Evolutionary conservation across 257 asterid species (phyloP).

Genomic region (Avicennia marina): DNA sequence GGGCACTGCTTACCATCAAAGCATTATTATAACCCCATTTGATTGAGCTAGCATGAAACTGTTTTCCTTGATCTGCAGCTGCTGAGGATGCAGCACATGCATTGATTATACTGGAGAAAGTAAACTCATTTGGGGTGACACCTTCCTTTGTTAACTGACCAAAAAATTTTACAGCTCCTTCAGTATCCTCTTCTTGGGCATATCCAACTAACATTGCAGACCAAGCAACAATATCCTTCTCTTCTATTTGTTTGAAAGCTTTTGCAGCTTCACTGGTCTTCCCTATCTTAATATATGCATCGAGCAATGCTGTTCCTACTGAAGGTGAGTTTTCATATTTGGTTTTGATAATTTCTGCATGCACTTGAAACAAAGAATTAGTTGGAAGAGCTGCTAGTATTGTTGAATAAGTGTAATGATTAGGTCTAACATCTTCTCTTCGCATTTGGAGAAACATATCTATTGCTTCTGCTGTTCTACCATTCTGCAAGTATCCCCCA

Average conservation of each 20-base stretch:
- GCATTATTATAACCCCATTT: constrained; percentile 53
- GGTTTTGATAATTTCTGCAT: constrained; percentile 67
- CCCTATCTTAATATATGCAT: constrained; percentile 65
- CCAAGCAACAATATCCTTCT: constrained; percentile 89
- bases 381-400: constrained; percentile 57
- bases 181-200: constrained; percentile 59
- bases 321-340: constrained; percentile 53
- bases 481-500: constrained; percentile 70
- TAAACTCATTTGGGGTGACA: constrained; percentile 68
- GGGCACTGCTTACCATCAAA: constrained; percentile 81
- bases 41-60: constrained; percentile 67
- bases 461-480: constrained; percentile 42
- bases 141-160: constrained; percentile 49
- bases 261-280: constrained; percentile 48
- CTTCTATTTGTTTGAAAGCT: constrained; percentile 56
- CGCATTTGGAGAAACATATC: constrained; percentile 67
- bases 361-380: constrained; percentile 56
- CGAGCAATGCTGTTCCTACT: constrained; percentile 83
- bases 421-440: constrained; percentile 54
- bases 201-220: constrained; percentile 91
- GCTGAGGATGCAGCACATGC: constrained; percentile 68
- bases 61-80: constrained; percentile 80
- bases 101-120: constrained; percentile 77
- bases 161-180: constrained; percentile 58
- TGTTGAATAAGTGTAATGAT: constrained; percentile 78